Evolutionary conservation across 2,329 filamentous ascomycete species (phyloP).

Genomic region (Dothiorella sarmentorum): DNA sequence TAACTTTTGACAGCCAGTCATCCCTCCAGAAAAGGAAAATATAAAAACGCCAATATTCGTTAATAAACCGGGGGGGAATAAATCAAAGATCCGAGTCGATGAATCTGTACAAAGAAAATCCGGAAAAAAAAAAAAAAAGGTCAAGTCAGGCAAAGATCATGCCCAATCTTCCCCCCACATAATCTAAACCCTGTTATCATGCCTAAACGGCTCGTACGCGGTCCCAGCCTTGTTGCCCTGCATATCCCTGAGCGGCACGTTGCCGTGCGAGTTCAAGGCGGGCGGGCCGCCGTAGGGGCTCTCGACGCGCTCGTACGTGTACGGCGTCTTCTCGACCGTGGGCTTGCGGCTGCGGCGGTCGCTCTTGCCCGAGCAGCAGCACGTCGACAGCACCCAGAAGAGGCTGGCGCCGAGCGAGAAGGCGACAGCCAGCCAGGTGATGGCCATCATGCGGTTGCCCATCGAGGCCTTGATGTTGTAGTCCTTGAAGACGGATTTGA

Average conservation of each 20-base stretch:
- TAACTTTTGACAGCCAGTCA: too few species aligned
- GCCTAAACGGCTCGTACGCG: conserved; percentile 17
- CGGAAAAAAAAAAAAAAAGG: neutral
- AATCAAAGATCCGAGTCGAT: neutral
- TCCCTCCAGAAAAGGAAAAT: neutral
- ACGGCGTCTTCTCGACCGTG: conserved; percentile 58
- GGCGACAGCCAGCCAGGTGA: conserved; percentile 75
- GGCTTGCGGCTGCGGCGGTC: conserved; percentile 36
- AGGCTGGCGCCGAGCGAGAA: conserved; percentile 72
- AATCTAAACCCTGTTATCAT: conserved; percentile 4
- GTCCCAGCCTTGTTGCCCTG: conserved; percentile 18
- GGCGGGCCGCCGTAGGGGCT: conserved; percentile 38
- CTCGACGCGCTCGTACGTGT: conserved; percentile 57
- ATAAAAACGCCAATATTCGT: conserved; percentile 7
- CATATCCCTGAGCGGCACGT: conserved; percentile 11
- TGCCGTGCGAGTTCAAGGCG: neutral
- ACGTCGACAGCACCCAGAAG: conserved; percentile 90
- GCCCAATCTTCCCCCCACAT: neutral
- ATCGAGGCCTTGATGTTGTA: conserved; percentile 68
- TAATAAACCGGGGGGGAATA: neutral
- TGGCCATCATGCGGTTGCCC: conserved; percentile 66
- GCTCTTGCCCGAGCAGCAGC: conserved; percentile 77
- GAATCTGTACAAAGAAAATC: conserved; percentile 3
- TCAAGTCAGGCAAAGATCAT: neutral
- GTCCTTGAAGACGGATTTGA: conserved; percentile 63